These are phyloP conservation scores for Cyberlindnera mrakii DNA, from an alignment of 805 yeast genomes.

Conservation along the genomic window DNA sequence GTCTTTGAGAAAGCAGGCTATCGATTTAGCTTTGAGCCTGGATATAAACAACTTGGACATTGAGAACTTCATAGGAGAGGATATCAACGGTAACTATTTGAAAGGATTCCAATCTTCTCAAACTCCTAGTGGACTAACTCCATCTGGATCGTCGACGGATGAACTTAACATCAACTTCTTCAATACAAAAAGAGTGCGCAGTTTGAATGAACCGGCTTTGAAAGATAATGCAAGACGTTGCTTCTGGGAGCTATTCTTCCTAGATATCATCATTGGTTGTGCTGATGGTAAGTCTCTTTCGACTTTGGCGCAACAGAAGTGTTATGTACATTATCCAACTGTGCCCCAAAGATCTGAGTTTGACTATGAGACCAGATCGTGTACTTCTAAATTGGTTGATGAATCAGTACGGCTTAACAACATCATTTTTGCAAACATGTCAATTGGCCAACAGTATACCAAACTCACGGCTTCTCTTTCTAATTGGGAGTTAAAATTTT, in stretches of 20 bases:
- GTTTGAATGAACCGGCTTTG: slow-evolving; percentile 11
- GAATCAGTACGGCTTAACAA: slow-evolving; percentile 44
- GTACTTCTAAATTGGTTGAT: slow-evolving; percentile 41
- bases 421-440: slow-evolving; percentile 35
- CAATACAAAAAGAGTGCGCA: slow-evolving; percentile 19
- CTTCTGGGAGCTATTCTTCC: slow-evolving; percentile 47
- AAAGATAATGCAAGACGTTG: slow-evolving; percentile 35
- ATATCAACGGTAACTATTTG: slow-evolving; percentile 19
- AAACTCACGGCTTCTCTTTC: slow-evolving; percentile 42
- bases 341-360: slow-evolving; percentile 30
- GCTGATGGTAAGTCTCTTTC: slow-evolving; percentile 45
- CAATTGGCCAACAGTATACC: slow-evolving; percentile 30
- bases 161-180: slow-evolving; percentile 21
- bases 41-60: slow-evolving; percentile 35
- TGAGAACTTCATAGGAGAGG: slow-evolving; percentile 16
- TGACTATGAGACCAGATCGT: slow-evolving; percentile 43
- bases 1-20: slow-evolving; percentile 35
- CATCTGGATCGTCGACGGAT: slow-evolving; percentile 10
- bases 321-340: slow-evolving; percentile 35
- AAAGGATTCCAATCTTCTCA: not conserved
- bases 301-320: slow-evolving; percentile 28
- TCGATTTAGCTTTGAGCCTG: slow-evolving; percentile 31
- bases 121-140: slow-evolving; percentile 11
- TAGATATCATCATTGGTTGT: slow-evolving; percentile 48
- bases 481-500: slow-evolving; percentile 43